A percentile compares a stretch with the other conserved stretches of the same genome.
phyloP scores from a whole-genome alignment of 257 asterid genomes.

The Parsonsia alboflavescens region DNA sequence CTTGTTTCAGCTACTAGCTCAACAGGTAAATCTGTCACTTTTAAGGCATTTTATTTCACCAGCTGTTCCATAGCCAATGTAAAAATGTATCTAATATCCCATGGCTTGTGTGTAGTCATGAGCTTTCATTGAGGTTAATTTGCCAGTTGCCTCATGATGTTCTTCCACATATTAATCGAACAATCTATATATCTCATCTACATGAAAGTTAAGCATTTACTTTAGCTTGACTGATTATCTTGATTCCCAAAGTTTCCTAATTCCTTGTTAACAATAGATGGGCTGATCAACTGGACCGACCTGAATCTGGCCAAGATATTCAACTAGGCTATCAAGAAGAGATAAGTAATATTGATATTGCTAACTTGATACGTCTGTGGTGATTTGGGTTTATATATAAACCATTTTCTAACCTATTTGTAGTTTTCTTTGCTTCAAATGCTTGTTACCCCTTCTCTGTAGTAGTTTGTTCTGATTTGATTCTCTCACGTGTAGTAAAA shows the following conservation, averaged over 20 bases:
- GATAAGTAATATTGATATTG: background rate
- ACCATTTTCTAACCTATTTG: background rate
- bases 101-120: background rate
- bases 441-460: background rate
- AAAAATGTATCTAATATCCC: background rate
- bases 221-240: background rate
- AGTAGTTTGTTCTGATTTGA: background rate
- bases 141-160: background rate
- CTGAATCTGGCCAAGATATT: constrained; percentile 6
- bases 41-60: background rate
- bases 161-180: background rate
- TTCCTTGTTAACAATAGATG: background rate
- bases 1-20: background rate
- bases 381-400: background rate
- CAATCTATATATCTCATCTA: background rate
- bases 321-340: background rate
- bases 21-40: background rate
- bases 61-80: background rate
- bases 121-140: background rate
- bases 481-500: constrained; percentile 2
- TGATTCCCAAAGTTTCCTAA: background rate
- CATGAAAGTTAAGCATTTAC: background rate
- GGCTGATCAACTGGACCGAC: background rate
- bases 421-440: background rate
- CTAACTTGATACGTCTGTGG: background rate